Evolutionary conservation across 768 basidiomycete species (phyloP).

Genomic region (Steccherinum ochraceum): DNA sequence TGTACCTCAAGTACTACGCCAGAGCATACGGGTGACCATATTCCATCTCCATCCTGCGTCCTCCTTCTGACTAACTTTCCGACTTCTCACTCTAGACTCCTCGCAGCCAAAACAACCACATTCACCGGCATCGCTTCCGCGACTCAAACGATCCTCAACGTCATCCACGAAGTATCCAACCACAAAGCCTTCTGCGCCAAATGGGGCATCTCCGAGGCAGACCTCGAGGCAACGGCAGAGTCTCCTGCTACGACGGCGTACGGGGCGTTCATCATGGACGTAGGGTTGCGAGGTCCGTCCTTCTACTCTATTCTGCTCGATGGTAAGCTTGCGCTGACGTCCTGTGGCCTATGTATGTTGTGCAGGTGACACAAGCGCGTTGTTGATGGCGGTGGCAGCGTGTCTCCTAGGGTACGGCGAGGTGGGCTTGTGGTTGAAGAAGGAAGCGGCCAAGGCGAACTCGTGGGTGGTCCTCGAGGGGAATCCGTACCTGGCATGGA

Average conservation of each 20-base stretch:
- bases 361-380: conserved; percentile 59
- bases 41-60: conserved; percentile 17
- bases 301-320: not conserved
- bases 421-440: conserved; percentile 79
- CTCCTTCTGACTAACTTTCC: not conserved
- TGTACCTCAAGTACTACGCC: conserved; percentile 78
- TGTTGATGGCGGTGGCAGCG: conserved; percentile 77
- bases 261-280: conserved; percentile 78
- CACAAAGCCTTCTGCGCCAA: conserved; percentile 66
- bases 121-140: conserved; percentile 59
- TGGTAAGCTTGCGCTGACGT: not conserved
- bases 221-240: conserved; percentile 59
- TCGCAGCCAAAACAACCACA: conserved; percentile 69
- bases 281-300: conserved; percentile 56
- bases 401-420: conserved; percentile 92
- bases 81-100: conserved; percentile 37
- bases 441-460: conserved; percentile 37
- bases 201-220: conserved; percentile 60
- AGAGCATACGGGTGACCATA: conserved; percentile 78
- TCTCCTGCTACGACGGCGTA: conserved; percentile 76
- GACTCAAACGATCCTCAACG: conserved; percentile 53
- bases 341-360: no score
- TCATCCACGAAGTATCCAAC: conserved; percentile 64
- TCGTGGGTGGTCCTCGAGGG: conserved; percentile 54
- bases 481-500: conserved; percentile 77